These are phyloP conservation scores for Meyerozyma athensensis DNA, from an alignment of 1,139 yeast species.

Conservation along the genomic window DNA sequence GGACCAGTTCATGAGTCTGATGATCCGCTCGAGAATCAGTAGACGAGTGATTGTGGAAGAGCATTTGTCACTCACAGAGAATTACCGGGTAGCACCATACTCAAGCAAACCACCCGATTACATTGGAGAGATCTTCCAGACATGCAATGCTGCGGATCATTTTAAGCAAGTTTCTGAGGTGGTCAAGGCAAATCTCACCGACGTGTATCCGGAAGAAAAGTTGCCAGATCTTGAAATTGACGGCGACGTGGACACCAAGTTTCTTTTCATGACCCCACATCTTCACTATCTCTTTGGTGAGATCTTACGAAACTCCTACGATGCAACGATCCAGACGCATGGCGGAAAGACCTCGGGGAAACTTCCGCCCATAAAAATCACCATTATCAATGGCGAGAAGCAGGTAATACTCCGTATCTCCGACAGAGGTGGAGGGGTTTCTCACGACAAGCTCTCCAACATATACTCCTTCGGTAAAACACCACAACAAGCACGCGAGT, in stretches of 20 bases:
- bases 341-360: slow-evolving; percentile 24
- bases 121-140: slow-evolving; percentile 81
- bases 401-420: slow-evolving; percentile 73
- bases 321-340: slow-evolving; percentile 60
- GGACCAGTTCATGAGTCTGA: slow-evolving; percentile 69
- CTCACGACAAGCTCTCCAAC: slow-evolving; percentile 49
- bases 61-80: slow-evolving; percentile 71
- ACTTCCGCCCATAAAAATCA: slow-evolving; percentile 68
- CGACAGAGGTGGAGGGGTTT: slow-evolving; percentile 87
- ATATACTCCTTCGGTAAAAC: slow-evolving; percentile 84
- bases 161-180: slow-evolving; percentile 49
- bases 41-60: slow-evolving; percentile 89
- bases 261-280: slow-evolving; percentile 84
- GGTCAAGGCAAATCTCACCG: slow-evolving; percentile 40
- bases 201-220: slow-evolving; percentile 49
- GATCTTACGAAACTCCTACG: slow-evolving; percentile 75
- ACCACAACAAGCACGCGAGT: slow-evolving; percentile 51
- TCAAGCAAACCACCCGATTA: slow-evolving; percentile 57
- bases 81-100: slow-evolving; percentile 44
- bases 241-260: slow-evolving; percentile 58
- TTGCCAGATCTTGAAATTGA: slow-evolving; percentile 75
- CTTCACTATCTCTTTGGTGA: slow-evolving; percentile 83
- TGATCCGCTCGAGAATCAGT: slow-evolving; percentile 81
- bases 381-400: slow-evolving; percentile 62
- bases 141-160: slow-evolving; percentile 71